Base-by-base conservation (phyloP, 2,329 filamentous ascomycete genomes). In the Penicillium sumatraense region DNA sequence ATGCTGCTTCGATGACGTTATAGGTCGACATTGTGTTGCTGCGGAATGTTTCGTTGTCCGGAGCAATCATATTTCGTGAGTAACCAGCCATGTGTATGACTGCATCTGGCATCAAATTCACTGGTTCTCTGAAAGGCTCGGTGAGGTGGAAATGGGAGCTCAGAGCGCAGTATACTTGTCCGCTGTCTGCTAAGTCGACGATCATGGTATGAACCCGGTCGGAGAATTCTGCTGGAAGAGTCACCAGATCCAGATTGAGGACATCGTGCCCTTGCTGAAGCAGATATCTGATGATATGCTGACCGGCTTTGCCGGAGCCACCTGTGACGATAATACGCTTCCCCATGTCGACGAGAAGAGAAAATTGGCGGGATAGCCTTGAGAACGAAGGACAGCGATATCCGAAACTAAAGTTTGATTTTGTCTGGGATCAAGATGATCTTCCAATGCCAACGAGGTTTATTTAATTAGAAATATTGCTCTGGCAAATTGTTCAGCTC, bases 1-100 rank as follows among this genome's bases (percentile, higher is more conserved):
- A 85, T 0, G 84, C 84, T 0, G 84, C 83, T 69, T 88, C 85
- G 58, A 88, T 80, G 21, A 87, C 79, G 62, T 88, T 88, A 70
- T 86, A 86, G 0, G 82, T 84, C 9, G 79, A 76, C 0, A 76
- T 73, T 0, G 82, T 78, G 62, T 88, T 88, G 23, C 74, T 78
- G 16, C 75, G 75, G 69, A 85, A 88, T 49, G 78, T 81, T 64
- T 86, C 82, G 49, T 81, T 83, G 64, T 88, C 85, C 0, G 84
- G 83, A 0, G 85, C 83, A 2, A 87, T 75, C 79, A 87, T 80
- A 62, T 85, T 84, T 23, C 84, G 77, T 0, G 85, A 80, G 59
- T 82, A 83, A 0, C 83, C 84, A 13, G 80, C 83, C 49, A 87
- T 83, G 67, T 88, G 85, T 48, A 88, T 84, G 49, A 88, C 81